Percentiles rank a stretch among this genome's conserved stretches.
Conservation (phyloP, 129 eudicot genomes). For the Centaurea solstitialis region DNA sequence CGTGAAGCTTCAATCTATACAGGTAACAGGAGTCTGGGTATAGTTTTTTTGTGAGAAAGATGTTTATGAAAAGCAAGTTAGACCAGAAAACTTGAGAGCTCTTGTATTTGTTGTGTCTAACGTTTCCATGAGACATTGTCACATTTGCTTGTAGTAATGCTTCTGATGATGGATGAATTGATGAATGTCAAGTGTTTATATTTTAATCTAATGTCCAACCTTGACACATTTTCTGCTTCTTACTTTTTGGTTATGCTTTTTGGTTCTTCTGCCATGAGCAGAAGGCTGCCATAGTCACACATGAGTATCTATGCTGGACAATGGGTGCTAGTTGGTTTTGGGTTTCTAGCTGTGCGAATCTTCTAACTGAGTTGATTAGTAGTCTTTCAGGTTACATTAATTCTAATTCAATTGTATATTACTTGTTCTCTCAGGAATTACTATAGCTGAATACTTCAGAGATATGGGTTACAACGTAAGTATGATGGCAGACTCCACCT, state of each 20-base stretch:
- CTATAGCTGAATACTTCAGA: constrained; percentile 97
- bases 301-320: not conserved
- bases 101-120: not conserved
- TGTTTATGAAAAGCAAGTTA: not conserved
- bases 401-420: constrained; percentile 2
- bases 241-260: not conserved
- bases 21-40: constrained; percentile 32
- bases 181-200: no score
- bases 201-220: not conserved
- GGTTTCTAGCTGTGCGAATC: not conserved
- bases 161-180: not conserved
- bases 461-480: constrained; percentile 99
- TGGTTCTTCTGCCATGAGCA: not conserved
- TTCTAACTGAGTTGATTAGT: not conserved
- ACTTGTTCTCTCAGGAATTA: constrained; percentile 65
- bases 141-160: no score
- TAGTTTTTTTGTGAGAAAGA: not conserved
- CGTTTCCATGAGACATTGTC: not conserved
- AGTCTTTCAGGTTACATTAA: not conserved
- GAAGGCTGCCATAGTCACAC: not conserved
- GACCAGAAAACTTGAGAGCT: not conserved
- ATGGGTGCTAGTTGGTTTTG: not conserved
- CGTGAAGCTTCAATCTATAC: constrained; percentile 93
- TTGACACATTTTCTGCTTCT: not conserved
- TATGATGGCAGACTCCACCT: constrained; percentile 99